Base-by-base conservation (phyloP, 257 asterid species). In the Plantago major region DNA sequence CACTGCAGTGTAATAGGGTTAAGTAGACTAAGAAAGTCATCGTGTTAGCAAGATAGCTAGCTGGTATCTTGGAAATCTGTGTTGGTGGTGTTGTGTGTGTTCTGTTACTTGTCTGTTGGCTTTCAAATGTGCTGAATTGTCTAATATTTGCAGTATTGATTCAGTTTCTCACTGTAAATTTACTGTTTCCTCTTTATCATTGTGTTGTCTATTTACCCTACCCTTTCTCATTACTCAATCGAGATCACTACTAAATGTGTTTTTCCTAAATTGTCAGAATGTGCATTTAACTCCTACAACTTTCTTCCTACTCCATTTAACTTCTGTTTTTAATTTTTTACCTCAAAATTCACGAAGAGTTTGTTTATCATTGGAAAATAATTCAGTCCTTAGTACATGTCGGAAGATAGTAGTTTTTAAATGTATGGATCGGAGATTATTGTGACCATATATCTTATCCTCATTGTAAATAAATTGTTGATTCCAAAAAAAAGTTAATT, bases 51-150 rank as follows among this genome's bases (percentile, higher is more conserved):
- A 33, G 47, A 3, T 43, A 43, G 48, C 48, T 44, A 44, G 48
- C 48, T 44, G n/a, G 46, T 17, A 22, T 53, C 37, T 56, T 68
- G 55, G 71, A 46, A 63, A 46, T 73, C 66, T 53, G 76, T 47
- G 60, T n/a, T n/a, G n/a, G n/a, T n/a, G n/a, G n/a, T n/a, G n/a
- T 60, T 33, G 6, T 7, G 55, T 68, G 67, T 53, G 16, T 73
- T 72, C 75, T 48, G 81, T 72, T 72, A 67, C 42, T 65, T 72
- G 79, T 72, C 76, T 72, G 84, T 65, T 46, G 67, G 57, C 44
- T 33, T 59, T 50, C 57, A 47, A 66, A 74, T 65, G 48, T 57
- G 73, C 78, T 78, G 64, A 71, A 65, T 59, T 79, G 79, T 79
- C 81, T 77, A 75, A 69, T 30, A 75, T 74, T 66, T 73, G 65